These are phyloP conservation scores for Cystoderma amianthinum DNA, from an alignment of 768 basidiomycete species.

Conservation along the genomic window DNA sequence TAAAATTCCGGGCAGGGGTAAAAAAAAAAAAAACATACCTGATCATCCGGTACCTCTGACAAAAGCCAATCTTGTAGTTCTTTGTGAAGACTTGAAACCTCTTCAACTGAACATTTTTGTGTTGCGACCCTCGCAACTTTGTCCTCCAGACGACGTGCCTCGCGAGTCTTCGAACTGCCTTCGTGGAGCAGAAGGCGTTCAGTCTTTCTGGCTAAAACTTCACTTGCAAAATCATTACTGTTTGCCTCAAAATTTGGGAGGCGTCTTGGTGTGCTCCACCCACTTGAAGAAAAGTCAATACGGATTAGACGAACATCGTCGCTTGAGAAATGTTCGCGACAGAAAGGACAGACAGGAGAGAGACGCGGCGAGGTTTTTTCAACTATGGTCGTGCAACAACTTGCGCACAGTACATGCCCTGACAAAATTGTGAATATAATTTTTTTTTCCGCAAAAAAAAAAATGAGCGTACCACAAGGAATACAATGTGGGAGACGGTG, in stretches of 20 bases:
- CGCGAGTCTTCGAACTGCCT: slow-evolving; percentile 33
- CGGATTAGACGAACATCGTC: slow-evolving; percentile 72
- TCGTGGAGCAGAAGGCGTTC: slow-evolving; percentile 42
- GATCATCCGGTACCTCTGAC: slow-evolving; percentile 55
- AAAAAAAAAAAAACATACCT: slow-evolving; percentile 37
- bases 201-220: slow-evolving; percentile 37
- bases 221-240: slow-evolving; percentile 31
- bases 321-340: slow-evolving; percentile 66
- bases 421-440: slow-evolving; percentile 17
- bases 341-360: slow-evolving; percentile 78
- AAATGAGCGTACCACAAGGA: slow-evolving; percentile 60
- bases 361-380: slow-evolving; percentile 72
- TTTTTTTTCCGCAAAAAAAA: slow-evolving; percentile 12
- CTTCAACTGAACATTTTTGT: slow-evolving; percentile 85
- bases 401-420: slow-evolving; percentile 79
- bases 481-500: slow-evolving; percentile 74
- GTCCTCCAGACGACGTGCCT: slow-evolving; percentile 67
- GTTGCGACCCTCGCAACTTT: slow-evolving; percentile 73
- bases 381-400: slow-evolving; percentile 73
- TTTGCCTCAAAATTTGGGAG: slow-evolving; percentile 42
- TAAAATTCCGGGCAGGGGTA: slow-evolving; percentile 2
- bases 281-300: slow-evolving; percentile 65
- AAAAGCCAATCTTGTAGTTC: slow-evolving; percentile 75
- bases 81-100: slow-evolving; percentile 69
- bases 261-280: slow-evolving; percentile 63